phyloP scores from a whole-genome alignment of 1,284 basidiomycete genomes.

The Fomitopsis betulina region DNA sequence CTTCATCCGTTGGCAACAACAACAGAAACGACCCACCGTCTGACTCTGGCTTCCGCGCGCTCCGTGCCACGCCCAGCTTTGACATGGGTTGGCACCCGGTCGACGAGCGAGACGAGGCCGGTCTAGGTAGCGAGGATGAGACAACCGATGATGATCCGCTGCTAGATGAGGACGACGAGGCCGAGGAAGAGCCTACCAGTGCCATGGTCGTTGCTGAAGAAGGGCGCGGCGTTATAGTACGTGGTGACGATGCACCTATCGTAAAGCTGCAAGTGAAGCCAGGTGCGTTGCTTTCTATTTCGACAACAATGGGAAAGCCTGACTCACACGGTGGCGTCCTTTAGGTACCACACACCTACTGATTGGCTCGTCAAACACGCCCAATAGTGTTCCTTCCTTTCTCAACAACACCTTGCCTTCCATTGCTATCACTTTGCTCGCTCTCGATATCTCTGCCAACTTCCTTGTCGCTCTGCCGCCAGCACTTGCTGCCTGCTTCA shows the following conservation, averaged over 20 bases:
- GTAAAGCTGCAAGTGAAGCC: constrained; percentile 59
- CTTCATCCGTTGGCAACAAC: constrained; percentile 55
- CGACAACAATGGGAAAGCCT: background rate
- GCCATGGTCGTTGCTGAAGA: constrained; percentile 77
- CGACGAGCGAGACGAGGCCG: constrained; percentile 69
- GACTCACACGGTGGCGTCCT: constrained; percentile 9
- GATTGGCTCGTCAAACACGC: constrained; percentile 71
- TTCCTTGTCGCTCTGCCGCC: constrained; percentile 80
- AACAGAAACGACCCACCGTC: constrained; percentile 36
- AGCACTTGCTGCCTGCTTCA: constrained; percentile 69
- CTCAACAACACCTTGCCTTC: constrained; percentile 65
- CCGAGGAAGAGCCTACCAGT: constrained; percentile 61
- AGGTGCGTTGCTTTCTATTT: constrained; percentile 43
- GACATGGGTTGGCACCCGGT: constrained; percentile 70
- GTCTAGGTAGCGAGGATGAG: constrained; percentile 66
- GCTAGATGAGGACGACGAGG: constrained; percentile 44
- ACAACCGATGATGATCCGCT: constrained; percentile 55
- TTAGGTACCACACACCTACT: constrained; percentile 88
- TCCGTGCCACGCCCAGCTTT: constrained; percentile 64
- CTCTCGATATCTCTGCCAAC: constrained; percentile 88
- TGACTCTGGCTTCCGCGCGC: constrained; percentile 32
- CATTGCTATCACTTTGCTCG: constrained; percentile 74
- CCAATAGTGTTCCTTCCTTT: constrained; percentile 72
- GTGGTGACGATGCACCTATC: constrained; percentile 58
- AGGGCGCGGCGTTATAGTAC: constrained; percentile 75